Evolutionary conservation across 371 early-diverging fungal genomes (phyloP).

Genomic region (Mucor plumbeus): DNA sequence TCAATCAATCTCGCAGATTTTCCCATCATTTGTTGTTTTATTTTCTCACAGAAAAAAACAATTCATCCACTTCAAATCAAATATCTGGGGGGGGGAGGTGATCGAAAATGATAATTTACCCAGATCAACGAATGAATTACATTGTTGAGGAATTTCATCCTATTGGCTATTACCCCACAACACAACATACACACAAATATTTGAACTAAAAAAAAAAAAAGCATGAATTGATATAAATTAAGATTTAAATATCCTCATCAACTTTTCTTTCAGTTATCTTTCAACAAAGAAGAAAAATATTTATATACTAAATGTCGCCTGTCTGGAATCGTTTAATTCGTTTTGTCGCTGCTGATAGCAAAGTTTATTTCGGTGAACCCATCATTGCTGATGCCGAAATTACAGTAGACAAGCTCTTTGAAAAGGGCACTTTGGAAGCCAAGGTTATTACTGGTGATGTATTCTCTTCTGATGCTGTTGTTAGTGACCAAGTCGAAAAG

Average conservation of each 20-base stretch:
- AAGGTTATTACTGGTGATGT: slow-evolving; percentile 52
- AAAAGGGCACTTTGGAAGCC: slow-evolving; percentile 35
- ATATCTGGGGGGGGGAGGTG: background rate
- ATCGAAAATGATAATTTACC: background rate
- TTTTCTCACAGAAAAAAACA: slow-evolving; percentile 1
- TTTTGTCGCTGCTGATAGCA: slow-evolving; percentile 31
- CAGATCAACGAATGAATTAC: background rate
- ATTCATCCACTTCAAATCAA: background rate
- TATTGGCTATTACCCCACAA: background rate
- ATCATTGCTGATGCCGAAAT: slow-evolving; percentile 16
- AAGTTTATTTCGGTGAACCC: slow-evolving; percentile 30
- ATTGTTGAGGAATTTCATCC: background rate
- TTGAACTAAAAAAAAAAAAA: background rate
- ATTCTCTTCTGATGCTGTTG: slow-evolving; percentile 35
- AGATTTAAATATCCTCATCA: background rate
- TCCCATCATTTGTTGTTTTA: background rate
- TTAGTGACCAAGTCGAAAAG: slow-evolving; percentile 49
- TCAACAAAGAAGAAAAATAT: no score
- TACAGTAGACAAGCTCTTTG: slow-evolving; percentile 34
- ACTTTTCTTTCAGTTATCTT: background rate
- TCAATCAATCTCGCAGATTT: background rate
- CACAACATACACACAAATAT: background rate
- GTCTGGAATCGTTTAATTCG: slow-evolving; percentile 38
- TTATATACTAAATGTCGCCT: slow-evolving; percentile 10
- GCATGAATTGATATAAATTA: background rate